phyloP scores from a whole-genome alignment of 495 filamentous ascomycete species.

The Neurospora sp. region DNA sequence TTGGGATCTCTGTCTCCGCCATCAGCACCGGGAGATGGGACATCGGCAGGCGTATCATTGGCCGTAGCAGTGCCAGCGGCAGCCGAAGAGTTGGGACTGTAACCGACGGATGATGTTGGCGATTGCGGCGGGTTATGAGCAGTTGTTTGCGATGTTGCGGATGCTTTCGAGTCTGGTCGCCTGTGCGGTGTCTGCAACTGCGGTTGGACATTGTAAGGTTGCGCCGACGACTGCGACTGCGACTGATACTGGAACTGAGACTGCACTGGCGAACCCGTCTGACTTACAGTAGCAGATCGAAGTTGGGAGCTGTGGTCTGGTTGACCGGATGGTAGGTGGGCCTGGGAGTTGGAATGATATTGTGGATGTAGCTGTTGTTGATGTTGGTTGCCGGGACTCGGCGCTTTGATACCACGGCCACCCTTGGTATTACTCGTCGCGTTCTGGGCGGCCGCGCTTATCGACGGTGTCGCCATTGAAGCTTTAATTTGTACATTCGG shows the following conservation, averaged over 20 bases:
- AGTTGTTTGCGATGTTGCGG: background rate
- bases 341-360: background rate
- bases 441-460: background rate
- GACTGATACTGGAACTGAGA: background rate
- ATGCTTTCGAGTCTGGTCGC: background rate
- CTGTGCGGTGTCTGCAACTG: background rate
- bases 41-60: background rate
- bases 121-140: background rate
- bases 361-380: background rate
- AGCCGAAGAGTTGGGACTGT: background rate
- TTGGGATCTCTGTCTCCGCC: slow-evolving; percentile 27
- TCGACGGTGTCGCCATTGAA: background rate
- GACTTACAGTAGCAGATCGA: background rate
- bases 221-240: background rate
- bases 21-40: slow-evolving; percentile 3
- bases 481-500: background rate
- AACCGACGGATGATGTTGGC: background rate
- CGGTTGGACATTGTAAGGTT: background rate
- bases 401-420: background rate
- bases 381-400: background rate
- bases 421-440: background rate
- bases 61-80: background rate
- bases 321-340: background rate
- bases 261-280: background rate
- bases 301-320: background rate